Base-by-base conservation (phyloP, 2,329 filamentous ascomycete genomes). In the Magnaporthiopsis poae region DNA sequence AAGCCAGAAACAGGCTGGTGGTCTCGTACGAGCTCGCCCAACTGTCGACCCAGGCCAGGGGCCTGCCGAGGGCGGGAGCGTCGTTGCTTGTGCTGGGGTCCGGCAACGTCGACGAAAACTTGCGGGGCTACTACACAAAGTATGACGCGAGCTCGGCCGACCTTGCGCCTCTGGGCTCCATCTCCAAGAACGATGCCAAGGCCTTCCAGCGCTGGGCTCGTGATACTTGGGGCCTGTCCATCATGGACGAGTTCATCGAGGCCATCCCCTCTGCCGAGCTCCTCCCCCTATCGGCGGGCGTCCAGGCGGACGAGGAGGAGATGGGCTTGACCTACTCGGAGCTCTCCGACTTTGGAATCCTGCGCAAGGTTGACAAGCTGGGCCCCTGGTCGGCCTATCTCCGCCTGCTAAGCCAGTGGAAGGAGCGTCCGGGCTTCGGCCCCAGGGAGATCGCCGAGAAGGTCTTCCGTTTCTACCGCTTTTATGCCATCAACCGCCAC, bases 1-100 rank as follows among this genome's bases (percentile, higher is more conserved):
- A 90, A 67, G 87, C 87, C 5, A 79, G 87, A 12, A 80, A 82
- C 25, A 79, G 88, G 60, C 88, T 90, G 83, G 86, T 90, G 2
- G 77, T 86, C 2, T 80, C 84, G 9, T 90, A 90, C 73, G 76
- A 84, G 33, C 86, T 88, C 69, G 87, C 86, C 0, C 86, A 88
- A 64, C 75, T 89, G 31, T 78, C 88, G 1, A 86, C 86, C 0
- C 84, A 80, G 8, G 82, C 86, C 2, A 80, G 86, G n/a, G 76
- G 82, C 27, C 77, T 81, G 2, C 79, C 79, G 5, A 79, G 81
- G 39, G 72, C 72, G 2, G 82, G 84, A 5, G 84, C 85, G 4
- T 83, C 85, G 15, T 76, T 89, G 1, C 80, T 90, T 2, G 86
- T 90, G 2, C 80, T 90, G 1, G 85, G 83, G 29, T 83, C 80